Percentiles rank a stretch among this genome's conserved stretches.
Conservation (phyloP, 257 asterid genomes). For the Forsythia viridissima region DNA sequence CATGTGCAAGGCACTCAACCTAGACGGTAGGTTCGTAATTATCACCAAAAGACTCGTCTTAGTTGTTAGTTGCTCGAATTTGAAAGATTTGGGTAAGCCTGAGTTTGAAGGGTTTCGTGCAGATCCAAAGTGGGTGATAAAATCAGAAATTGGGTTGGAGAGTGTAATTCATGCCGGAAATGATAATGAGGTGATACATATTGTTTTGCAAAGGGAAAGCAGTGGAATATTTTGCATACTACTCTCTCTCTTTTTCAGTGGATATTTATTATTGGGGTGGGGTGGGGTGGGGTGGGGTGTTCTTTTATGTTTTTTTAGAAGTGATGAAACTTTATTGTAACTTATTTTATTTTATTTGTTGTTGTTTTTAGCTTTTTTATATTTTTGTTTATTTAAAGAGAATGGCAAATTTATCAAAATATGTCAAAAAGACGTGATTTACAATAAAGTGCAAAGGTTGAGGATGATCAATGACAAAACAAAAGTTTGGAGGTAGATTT, state of each 20-base stretch:
- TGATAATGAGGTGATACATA: slow-evolving; percentile 67
- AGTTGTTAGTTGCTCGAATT: slow-evolving; percentile 69
- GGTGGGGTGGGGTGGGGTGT: too few species aligned
- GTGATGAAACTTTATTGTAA: too few species aligned
- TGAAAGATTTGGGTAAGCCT: slow-evolving; percentile 59
- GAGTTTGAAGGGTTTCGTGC: slow-evolving; percentile 76
- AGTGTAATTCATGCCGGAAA: slow-evolving; percentile 74
- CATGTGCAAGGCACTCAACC: slow-evolving; percentile 73
- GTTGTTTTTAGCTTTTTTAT: too few species aligned
- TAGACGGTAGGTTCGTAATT: slow-evolving; percentile 57
- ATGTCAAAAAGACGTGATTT: too few species aligned
- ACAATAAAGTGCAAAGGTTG: too few species aligned
- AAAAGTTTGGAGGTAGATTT: too few species aligned
- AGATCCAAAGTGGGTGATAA: slow-evolving; percentile 67
- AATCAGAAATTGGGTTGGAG: slow-evolving; percentile 65
- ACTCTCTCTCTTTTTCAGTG: slow-evolving; percentile 63
- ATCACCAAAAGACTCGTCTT: slow-evolving; percentile 61
- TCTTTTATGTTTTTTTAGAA: too few species aligned
- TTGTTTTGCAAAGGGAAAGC: slow-evolving; percentile 54
- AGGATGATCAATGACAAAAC: too few species aligned
- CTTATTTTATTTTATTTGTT: too few species aligned
- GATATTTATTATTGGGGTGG: too few species aligned
- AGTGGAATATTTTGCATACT: slow-evolving; percentile 43
- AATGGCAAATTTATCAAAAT: too few species aligned
- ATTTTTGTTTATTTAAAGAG: too few species aligned